Conservation (phyloP, 768 basidiomycete species). For the Lactifluus echinatus region DNA sequence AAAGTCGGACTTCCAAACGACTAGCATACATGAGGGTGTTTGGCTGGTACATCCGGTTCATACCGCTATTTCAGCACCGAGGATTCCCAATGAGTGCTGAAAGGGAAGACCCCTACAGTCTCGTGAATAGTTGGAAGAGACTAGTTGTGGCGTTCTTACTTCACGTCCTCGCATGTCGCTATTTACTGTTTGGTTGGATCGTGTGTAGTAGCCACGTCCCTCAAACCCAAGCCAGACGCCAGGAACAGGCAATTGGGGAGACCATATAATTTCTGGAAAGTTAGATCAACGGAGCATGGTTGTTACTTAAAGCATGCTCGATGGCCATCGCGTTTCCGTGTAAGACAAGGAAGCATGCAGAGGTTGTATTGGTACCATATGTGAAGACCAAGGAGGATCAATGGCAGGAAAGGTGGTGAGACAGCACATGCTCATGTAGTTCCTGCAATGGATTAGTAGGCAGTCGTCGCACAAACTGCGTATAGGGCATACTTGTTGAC, state of each 20-base stretch:
- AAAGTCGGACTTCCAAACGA: not conserved
- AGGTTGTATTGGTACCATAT: not conserved
- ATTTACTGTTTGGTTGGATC: not conserved
- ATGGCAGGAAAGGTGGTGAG: conserved; percentile 13
- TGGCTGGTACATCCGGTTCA: not conserved
- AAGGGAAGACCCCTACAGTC: not conserved
- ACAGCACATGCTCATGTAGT: conserved; percentile 6
- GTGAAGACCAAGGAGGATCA: not conserved
- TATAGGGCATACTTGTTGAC: not conserved
- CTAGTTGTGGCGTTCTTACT: not conserved
- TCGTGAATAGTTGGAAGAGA: not conserved
- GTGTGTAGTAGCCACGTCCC: not conserved
- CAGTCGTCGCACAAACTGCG: not conserved
- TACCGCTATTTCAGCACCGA: not conserved
- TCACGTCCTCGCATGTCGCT: not conserved
- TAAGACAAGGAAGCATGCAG: not conserved
- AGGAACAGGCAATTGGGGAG: not conserved
- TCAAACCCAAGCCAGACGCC: not conserved
- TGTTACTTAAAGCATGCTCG: not conserved
- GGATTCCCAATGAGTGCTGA: too few species aligned
- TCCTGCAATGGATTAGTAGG: conserved; percentile 2
- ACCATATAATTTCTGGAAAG: not conserved
- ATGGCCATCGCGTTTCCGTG: not conserved
- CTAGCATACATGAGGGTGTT: not conserved
- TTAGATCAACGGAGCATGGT: not conserved